A percentile compares a stretch with the other conserved stretches of the same genome.
Evolutionary conservation across 2,329 filamentous ascomycete genomes (phyloP).

Genomic region (Microdochium paspali): DNA sequence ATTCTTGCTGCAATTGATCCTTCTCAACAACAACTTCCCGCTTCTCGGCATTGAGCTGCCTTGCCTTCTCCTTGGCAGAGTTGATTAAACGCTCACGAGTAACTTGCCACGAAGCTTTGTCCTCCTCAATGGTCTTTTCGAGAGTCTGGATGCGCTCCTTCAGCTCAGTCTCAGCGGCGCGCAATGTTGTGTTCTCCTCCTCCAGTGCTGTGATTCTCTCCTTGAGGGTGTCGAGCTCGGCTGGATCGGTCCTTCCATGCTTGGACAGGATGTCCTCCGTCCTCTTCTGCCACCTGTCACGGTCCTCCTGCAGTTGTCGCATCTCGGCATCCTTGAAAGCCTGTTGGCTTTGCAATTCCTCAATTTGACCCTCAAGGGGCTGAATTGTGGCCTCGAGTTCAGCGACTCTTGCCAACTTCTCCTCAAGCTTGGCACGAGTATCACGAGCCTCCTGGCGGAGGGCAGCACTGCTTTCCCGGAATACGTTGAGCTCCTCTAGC

Average conservation of each 20-base stretch:
- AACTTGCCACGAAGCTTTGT: conserved; percentile 43
- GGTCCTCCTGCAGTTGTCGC: conserved; percentile 79
- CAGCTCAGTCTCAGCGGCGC: conserved; percentile 39
- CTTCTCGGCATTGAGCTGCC: conserved; percentile 43
- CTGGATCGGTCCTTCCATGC: conserved; percentile 90
- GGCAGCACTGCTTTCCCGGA: conserved; percentile 88
- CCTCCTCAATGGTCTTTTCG: conserved; percentile 41
- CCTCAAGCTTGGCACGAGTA: conserved; percentile 64
- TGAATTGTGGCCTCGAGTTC: conserved; percentile 67
- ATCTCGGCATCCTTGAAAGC: conserved; percentile 80
- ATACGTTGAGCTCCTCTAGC: conserved; percentile 89
- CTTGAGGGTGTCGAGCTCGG: conserved; percentile 84
- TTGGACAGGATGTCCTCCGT: conserved; percentile 93
- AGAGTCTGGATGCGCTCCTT: conserved; percentile 42
- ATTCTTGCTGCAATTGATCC: conserved; percentile 39
- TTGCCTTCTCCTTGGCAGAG: conserved; percentile 54
- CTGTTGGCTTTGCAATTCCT: conserved; percentile 73
- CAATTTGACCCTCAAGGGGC: conserved; percentile 70
- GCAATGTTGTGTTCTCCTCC: conserved; percentile 51
- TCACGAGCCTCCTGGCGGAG: conserved; percentile 79
- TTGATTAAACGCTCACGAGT: conserved; percentile 44
- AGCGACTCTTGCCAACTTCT: conserved; percentile 67
- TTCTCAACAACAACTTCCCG: conserved; percentile 41
- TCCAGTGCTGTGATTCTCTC: conserved; percentile 60
- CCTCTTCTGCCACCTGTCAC: conserved; percentile 91